Conservation (phyloP, 2,329 filamentous ascomycete species). For the Fusarium fracticaudum region DNA sequence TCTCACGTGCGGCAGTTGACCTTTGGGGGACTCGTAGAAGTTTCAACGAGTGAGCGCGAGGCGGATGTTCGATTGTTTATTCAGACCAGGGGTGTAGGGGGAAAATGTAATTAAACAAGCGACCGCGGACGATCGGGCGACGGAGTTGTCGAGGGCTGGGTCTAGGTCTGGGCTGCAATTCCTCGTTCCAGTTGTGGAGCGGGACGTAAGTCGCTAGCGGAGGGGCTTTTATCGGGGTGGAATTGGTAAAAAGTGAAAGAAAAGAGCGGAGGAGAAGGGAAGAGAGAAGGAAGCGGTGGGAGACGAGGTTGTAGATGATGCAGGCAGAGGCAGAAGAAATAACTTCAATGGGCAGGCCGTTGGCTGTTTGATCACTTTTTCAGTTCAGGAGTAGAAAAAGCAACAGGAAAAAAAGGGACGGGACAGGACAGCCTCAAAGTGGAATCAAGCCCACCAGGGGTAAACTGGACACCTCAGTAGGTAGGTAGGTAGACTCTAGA, state of each 20-base stretch:
- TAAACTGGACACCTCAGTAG: background rate
- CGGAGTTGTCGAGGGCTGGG: constrained; percentile 27
- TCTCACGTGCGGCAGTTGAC: constrained; percentile 35
- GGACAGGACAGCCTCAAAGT: constrained; percentile 18
- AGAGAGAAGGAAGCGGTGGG: constrained; percentile 6
- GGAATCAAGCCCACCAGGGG: constrained; percentile 28
- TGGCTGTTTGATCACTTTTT: constrained; percentile 25
- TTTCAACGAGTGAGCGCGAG: constrained; percentile 28
- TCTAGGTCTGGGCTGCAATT: constrained; percentile 5
- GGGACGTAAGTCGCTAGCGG: constrained; percentile 24
- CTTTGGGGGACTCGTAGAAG: constrained; percentile 12
- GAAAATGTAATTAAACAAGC: constrained; percentile 44
- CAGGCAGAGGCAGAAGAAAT: constrained; percentile 10
- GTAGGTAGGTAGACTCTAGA: background rate
- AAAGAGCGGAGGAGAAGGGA: constrained; percentile 14
- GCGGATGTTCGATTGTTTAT: constrained; percentile 38
- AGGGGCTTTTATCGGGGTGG: constrained; percentile 23
- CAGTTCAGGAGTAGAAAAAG: constrained; percentile 31
- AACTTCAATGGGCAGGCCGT: constrained; percentile 4
- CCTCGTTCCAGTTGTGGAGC: constrained; percentile 40
- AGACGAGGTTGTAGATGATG: background rate
- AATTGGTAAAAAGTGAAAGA: constrained; percentile 12
- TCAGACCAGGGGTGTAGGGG: constrained; percentile 41
- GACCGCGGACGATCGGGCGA: constrained; percentile 32
- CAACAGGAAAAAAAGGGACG: constrained; percentile 28